Evolutionary conservation across 2,329 filamentous ascomycete species (phyloP), one percentile per base, ranked within the genome.

Genomic region (Diaporthe velutina): DNA sequence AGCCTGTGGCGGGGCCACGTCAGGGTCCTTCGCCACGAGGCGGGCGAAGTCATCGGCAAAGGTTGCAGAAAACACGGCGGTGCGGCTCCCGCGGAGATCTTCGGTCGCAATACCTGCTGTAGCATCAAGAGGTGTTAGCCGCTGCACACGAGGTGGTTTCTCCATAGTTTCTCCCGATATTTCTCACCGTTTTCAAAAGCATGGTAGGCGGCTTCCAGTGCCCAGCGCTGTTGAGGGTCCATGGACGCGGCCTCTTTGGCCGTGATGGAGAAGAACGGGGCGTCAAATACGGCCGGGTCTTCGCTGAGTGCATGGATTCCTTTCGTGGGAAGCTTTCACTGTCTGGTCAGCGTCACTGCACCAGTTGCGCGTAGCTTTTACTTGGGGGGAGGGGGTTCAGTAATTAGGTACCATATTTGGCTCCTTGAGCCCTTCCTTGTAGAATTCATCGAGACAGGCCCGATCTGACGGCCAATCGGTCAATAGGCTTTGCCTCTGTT

Each of bases 261-360:
- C 2, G 81, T 78, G 30, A 85, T 80, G 1, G 79, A 80, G 77
- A 86, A 86, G 73, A 86, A 85, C 2, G 82, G 80, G 0, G 83
- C 83, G 76, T 86, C 84, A 64, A 85, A 85, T 1, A 72, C 74
- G 1, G 76, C 80, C 0, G 80, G 77, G 57, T 85, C 81, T 25
- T 82, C 80, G 5, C 76, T 5, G 35, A 38, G 12, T 8, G 35
- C 35, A 38, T 38, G 35, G 7, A 9, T 38, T 5, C 35, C 35
- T 38, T 12, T 38, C 12, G 35, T 12, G 4, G 35, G 35, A 38
- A 38, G 35, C 35, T 38, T 38, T 38, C 35, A 38, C 12, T 38
- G 7, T 38, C 35, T 12, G 9, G 12, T 38, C 12, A 38, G 35
- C 35, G 35, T 38, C 35, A 5, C 4, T 5, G 12, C 12, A 38